Base-by-base conservation (phyloP, 495 filamentous ascomycete species). In the Aspergillus ellipticus region DNA sequence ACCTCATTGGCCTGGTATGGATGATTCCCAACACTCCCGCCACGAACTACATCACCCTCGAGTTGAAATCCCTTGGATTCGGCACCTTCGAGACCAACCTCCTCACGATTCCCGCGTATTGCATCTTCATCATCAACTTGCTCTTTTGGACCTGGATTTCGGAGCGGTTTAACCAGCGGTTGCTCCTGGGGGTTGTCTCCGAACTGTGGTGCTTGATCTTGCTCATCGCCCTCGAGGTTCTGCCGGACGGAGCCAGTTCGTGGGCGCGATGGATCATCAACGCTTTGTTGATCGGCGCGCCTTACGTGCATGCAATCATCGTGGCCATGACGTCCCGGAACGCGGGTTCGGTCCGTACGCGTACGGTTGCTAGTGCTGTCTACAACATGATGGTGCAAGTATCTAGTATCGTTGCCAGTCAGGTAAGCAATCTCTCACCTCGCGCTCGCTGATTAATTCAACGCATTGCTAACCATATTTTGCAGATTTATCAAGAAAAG, bases 341-440 rank as follows among this genome's bases (percentile, higher is more conserved):
- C 64, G 79, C 84, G 4, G 86, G 86, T n/a, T 81, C 81, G 0
- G 86, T 89, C 11, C 70, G 85, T 1, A 88, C 86, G 0, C 65
- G 87, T 3, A 83, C 86, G 4, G 82, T 90, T 16, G 79, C 78
- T 3, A 79, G 81, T 26, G 75, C 78, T 0, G 15, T 89, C 13
- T 92, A 92, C 66, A 91, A 91, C 71, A 90, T 92, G 87, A 77
- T 70, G 37, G 85, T 90, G 1, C 87, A 92, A 64, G 73, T 78
- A 0, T 78, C 77, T 26, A 84, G 75, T 16, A 85, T 90, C 48
- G 81, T 88, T 51, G 65, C 73, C 2, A 80, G 80, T 37, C 88
- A 89, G 61, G 81, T 83, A 62, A 64, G 74, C 74, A 28, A 19
- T 20, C 28, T 28, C 26, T 9, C 3, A 2, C 6, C 11, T 15